These are phyloP conservation scores for Populus pruinosa DNA, from an alignment of 345 rosid genomes.

Conservation along the genomic window DNA sequence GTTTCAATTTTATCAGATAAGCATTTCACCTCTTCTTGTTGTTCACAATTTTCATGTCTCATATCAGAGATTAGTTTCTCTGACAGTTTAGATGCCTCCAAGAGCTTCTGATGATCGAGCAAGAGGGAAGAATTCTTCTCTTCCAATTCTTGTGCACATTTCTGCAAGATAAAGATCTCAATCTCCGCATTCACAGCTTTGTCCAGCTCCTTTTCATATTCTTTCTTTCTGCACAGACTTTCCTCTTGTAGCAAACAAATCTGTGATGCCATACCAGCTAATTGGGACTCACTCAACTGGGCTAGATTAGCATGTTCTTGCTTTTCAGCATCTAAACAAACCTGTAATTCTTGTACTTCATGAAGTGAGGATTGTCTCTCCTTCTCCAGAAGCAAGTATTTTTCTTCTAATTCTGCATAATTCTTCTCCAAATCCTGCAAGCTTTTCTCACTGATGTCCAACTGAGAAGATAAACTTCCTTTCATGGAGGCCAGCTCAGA, in stretches of 20 bases:
- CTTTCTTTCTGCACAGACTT: constrained; percentile 49
- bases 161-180: constrained; percentile 66
- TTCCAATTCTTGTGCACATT: constrained; percentile 57
- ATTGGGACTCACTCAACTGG: constrained; percentile 34
- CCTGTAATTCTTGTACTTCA: constrained; percentile 51
- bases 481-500: constrained; percentile 41
- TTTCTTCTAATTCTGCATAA: constrained; percentile 45
- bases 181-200: constrained; percentile 52
- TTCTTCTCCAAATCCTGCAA: constrained; percentile 56
- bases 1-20: constrained; percentile 45
- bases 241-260: constrained; percentile 57
- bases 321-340: constrained; percentile 48
- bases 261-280: constrained; percentile 54
- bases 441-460: constrained; percentile 46
- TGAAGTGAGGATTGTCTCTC: constrained; percentile 52
- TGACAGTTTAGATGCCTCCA: constrained; percentile 53
- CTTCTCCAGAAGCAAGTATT: constrained; percentile 42
- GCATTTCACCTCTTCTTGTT: constrained; percentile 49
- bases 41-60: constrained; percentile 50
- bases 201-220: constrained; percentile 62
- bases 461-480: constrained; percentile 52
- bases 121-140: constrained; percentile 54
- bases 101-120: constrained; percentile 49
- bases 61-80: constrained; percentile 54
- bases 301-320: constrained; percentile 50